Base-by-base conservation (phyloP, 345 rosid genomes). In the Aegle marmelos region DNA sequence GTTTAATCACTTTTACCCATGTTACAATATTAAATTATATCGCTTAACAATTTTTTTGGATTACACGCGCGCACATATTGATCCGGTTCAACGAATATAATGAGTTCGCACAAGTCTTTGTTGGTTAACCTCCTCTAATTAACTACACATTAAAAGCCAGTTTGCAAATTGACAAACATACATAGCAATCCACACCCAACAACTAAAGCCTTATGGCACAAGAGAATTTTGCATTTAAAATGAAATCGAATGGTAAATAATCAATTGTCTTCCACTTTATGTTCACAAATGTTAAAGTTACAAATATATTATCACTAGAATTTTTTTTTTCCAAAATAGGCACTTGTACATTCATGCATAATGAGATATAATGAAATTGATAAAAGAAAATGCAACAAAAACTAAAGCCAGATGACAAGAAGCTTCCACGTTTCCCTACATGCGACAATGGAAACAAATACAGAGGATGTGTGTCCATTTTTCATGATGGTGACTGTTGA, bases 381-480 rank as follows among this genome's bases (percentile, higher is more conserved):
- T 10, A 41, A 41, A 41, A 0, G 4, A 41, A 17, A 54, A n/a
- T 56, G 21, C 0, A 71, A 59, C 56, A 27, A 71, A 56, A 48
- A 54, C 11, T 41, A 33, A 19, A 24, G 9, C 63, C 16, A 72
- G 1, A 30, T 11, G 22, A 72, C 13, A 57, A 1, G 22, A 33
- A 33, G 9, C 75, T 57, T 57, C 65, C 75, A 72, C 65, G 65
- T 72, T 57, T 57, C 75, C 65, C 14, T n/a, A 34, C 75, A 57
- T 57, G 65, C 75, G 57, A 57, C 53, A 57, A 34, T 22, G 50
- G 50, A 41, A 11, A 41, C 50, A 41, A 41, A 41, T 3, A 41
- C 50, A 0, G 50, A 41, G 50, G 14, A 41, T 41, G 50, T 41
- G 48, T 41, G 50, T 41, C 50, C 50, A 41, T 41, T 41, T 41